Conservation (phyloP, 1,284 basidiomycete genomes). For the Austroboletus novae-zelandiae region DNA sequence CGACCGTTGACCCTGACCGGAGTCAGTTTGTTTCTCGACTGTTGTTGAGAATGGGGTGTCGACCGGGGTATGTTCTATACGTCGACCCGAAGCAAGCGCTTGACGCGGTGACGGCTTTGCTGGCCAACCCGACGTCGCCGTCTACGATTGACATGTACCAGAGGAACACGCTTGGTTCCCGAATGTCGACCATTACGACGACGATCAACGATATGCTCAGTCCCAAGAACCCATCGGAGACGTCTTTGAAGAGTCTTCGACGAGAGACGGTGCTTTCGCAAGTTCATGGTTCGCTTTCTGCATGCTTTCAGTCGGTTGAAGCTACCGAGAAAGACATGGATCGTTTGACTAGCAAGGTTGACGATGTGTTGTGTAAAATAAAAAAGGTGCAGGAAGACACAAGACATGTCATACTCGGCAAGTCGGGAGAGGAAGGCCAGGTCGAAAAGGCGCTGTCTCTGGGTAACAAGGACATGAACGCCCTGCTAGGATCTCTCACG, state of each 20-base stretch:
- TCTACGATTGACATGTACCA: constrained; percentile 60
- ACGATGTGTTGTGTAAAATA: constrained; percentile 35
- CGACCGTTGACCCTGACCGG: constrained; percentile 16
- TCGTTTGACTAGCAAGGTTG: constrained; percentile 24
- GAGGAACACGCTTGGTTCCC: constrained; percentile 56
- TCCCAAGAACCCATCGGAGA: constrained; percentile 1
- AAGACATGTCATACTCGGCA: constrained; percentile 38
- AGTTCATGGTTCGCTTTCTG: constrained; percentile 35
- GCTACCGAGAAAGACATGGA: constrained; percentile 32
- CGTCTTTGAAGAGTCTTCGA: constrained; percentile 20
- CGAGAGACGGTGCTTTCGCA: constrained; percentile 34
- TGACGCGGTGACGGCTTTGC: constrained; percentile 48
- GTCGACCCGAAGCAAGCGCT: constrained; percentile 58
- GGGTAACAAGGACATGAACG: constrained; percentile 49
- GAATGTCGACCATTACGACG: constrained; percentile 46
- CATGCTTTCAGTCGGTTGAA: constrained; percentile 31
- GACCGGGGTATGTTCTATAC: constrained; percentile 41
- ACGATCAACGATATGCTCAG: constrained; percentile 39
- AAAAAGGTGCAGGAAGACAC: constrained; percentile 34
- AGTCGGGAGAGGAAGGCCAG: constrained; percentile 37
- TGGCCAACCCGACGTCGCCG: constrained; percentile 43
- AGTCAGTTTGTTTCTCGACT: constrained; percentile 15
- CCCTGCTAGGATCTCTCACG: constrained; percentile 52
- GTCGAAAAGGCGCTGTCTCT: constrained; percentile 47
- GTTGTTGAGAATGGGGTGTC: constrained; percentile 17